Evolutionary conservation across 2,329 filamentous ascomycete genomes (phyloP), one percentile per base, ranked within the genome.

Genomic region (Colletotrichum sp.): DNA sequence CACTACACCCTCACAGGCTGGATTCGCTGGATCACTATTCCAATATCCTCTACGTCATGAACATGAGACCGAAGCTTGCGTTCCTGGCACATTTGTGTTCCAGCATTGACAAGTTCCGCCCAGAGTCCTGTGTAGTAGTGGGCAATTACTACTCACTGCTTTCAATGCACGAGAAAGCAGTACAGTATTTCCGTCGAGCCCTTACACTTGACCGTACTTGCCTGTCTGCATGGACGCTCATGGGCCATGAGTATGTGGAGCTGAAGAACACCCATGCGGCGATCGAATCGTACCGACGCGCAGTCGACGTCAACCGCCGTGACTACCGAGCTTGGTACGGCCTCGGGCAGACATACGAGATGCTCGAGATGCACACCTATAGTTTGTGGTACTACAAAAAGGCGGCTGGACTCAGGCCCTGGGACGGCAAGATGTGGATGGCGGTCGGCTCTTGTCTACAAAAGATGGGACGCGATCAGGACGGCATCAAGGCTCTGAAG

Each of bases 311-410:
- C 79, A 99, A 99, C 82, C 92, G 96, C 38, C 95, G 97, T 80
- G 97, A 99, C 83, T 99, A 99, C 83, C 94, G 97, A 73, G 97
- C 97, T 6, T 99, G 97, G 97, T 99, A 99, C 82, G 97, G 97
- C 38, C 89, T 99, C 0, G 97, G 97, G 1, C 96, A 99, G 83
- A 98, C 97, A 2, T 99, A 99, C 82, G 97, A 99, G 84, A 94
- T 99, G 79, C 91, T 99, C 10, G 97, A 99, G 85, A 98, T 98
- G 95, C 95, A 98, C 82, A 96, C 96, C 58, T 99, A 99, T 83
- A 96, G 96, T 1, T 87, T 99, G 1, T 99, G 97, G 91, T 99
- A 99, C 85, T 98, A 98, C 87, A 98, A 99, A 82, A 95, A 97
- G 72, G 97, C 97, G 0, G 96, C 96, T 1, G 95, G 96, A 0